A percentile compares a stretch with the other conserved stretches of the same genome.
phyloP scores from a whole-genome alignment of 495 filamentous ascomycete genomes.

The Pyronema domesticum region DNA sequence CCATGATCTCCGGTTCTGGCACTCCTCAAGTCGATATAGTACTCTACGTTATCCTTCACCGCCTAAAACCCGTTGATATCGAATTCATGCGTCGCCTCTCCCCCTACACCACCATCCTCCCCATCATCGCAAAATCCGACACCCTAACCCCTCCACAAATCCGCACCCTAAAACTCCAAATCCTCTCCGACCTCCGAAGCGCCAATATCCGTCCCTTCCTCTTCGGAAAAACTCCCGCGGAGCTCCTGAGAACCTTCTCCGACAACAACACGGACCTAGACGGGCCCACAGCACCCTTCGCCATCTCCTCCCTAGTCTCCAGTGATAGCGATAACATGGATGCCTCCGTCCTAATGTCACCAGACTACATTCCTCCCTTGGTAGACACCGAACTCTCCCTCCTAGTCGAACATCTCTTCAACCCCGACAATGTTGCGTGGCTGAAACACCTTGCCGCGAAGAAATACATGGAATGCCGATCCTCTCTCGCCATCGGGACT shows the following conservation, averaged over 20 bases:
- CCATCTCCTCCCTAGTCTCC: conserved; percentile 60
- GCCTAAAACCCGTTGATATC: conserved; percentile 58
- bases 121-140: conserved; percentile 67
- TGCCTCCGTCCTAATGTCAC: conserved; percentile 82
- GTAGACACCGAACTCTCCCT: conserved; percentile 53
- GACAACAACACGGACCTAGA: conserved; percentile 8
- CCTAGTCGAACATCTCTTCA: conserved; percentile 59
- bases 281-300: conserved; percentile 38
- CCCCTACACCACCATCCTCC: conserved; percentile 70
- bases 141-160: conserved; percentile 43
- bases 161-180: conserved; percentile 40
- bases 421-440: conserved; percentile 63
- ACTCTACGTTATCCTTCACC: conserved; percentile 56
- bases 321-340: conserved; percentile 83
- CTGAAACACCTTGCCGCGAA: conserved; percentile 72
- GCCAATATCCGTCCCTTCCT: conserved; percentile 50
- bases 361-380: conserved; percentile 79
- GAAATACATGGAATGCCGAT: conserved; percentile 61
- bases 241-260: conserved; percentile 13
- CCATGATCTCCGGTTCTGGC: conserved; percentile 66
- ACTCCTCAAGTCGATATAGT: conserved; percentile 80
- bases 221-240: conserved; percentile 34
- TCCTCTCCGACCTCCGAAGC: conserved; percentile 40
- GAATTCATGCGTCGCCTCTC: conserved; percentile 58
- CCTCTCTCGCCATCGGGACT: not conserved